Conservation (phyloP, 306 rosid species). For the Begonia masoniana region DNA sequence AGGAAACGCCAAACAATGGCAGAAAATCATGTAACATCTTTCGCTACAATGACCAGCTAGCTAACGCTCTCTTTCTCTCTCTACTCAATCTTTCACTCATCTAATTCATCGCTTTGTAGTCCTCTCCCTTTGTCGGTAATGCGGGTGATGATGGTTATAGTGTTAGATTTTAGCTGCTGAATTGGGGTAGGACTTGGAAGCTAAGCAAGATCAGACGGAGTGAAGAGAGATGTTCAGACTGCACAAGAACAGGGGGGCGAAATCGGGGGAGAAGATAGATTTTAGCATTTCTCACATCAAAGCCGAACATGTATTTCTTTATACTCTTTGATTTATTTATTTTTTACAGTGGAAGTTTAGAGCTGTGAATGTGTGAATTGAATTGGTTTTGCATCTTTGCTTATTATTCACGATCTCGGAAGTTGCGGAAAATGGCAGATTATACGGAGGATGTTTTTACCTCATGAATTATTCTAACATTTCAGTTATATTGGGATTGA, state of each 20-base stretch:
- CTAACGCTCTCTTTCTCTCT: slow-evolving; percentile 33
- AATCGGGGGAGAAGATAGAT: slow-evolving; percentile 39
- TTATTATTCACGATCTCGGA: neutral
- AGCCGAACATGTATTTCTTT: slow-evolving; percentile 22
- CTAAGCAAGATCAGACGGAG: slow-evolving; percentile 4
- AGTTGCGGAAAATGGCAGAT: neutral
- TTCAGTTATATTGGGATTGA: too few species aligned
- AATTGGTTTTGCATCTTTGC: neutral
- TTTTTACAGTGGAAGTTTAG: neutral
- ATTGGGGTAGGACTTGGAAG: slow-evolving; percentile 6
- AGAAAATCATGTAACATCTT: slow-evolving; percentile 43
- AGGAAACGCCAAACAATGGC: slow-evolving; percentile 29
- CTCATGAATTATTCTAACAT: too few species aligned
- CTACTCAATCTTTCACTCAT: slow-evolving; percentile 14
- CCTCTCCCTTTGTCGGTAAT: slow-evolving; percentile 43
- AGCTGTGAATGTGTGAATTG: neutral
- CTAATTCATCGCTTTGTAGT: slow-evolving; percentile 13
- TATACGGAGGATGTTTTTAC: too few species aligned
- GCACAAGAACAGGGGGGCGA: slow-evolving; percentile 40
- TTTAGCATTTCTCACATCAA: slow-evolving; percentile 27
- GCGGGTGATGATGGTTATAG: slow-evolving; percentile 23
- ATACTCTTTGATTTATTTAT: neutral
- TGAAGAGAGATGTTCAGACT: slow-evolving; percentile 52
- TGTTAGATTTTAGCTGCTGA: slow-evolving; percentile 2
- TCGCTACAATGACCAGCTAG: slow-evolving; percentile 61